Percentiles rank a stretch among this genome's conserved stretches.
phyloP scores from a whole-genome alignment of 345 rosid genomes.

The Brassica napus region DNA sequence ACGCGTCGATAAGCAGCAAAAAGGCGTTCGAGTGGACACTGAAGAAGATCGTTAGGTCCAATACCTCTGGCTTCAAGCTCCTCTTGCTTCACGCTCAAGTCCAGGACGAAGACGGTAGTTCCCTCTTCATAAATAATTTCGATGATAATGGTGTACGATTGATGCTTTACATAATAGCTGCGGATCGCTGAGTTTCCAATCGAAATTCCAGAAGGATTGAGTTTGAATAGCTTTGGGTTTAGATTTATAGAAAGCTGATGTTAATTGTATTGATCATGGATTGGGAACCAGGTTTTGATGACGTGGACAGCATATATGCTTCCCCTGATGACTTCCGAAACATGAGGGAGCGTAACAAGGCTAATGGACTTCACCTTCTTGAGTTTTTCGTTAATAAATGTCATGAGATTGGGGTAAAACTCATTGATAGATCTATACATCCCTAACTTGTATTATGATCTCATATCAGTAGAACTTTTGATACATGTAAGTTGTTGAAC shows the following conservation, averaged over 20 bases:
- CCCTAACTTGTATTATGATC: not conserved
- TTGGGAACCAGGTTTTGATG: slow-evolving; percentile 64
- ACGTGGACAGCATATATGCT: slow-evolving; percentile 80
- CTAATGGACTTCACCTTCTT: slow-evolving; percentile 78
- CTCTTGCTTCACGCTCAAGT: slow-evolving; percentile 96
- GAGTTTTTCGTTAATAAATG: slow-evolving; percentile 83
- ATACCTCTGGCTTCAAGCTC: slow-evolving; percentile 73
- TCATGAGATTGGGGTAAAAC: slow-evolving; percentile 75
- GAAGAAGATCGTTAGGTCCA: slow-evolving; percentile 79
- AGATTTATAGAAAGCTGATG: no score
- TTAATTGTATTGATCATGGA: not conserved
- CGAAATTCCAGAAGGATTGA: not conserved
- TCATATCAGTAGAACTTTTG: not conserved
- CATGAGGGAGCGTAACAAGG: slow-evolving; percentile 57
- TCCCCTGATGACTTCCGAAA: slow-evolving; percentile 82
- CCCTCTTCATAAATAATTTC: no score
- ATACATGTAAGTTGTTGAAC: slow-evolving; percentile 12
- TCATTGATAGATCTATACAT: not conserved
- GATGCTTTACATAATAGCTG: no score
- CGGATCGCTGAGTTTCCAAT: no score
- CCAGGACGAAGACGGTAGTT: slow-evolving; percentile 85
- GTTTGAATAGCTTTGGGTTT: not conserved
- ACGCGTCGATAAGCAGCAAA: slow-evolving; percentile 89
- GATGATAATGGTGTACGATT: no score
- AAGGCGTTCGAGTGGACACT: slow-evolving; percentile 95